Evolutionary conservation across 2,329 filamentous ascomycete genomes (phyloP).

Genomic region (Fusarium robinianum): DNA sequence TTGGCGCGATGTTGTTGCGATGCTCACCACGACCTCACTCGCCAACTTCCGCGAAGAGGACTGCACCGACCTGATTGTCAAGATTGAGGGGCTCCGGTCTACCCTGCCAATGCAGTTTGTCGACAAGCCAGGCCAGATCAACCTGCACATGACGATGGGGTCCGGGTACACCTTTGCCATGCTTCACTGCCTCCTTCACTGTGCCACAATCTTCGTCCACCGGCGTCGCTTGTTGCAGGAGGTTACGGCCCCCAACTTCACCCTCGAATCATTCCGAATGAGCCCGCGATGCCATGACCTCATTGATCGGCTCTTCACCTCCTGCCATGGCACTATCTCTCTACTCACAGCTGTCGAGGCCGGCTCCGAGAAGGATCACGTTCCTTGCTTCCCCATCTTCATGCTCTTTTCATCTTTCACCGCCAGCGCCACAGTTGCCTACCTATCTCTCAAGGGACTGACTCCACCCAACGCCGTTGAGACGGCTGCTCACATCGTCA

Average conservation of each 20-base stretch:
- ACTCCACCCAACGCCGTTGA: constrained; percentile 61
- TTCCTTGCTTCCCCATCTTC: constrained; percentile 65
- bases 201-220: constrained; percentile 64
- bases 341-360: constrained; percentile 60
- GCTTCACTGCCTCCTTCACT: constrained; percentile 65
- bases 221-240: constrained; percentile 62
- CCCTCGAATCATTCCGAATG: constrained; percentile 57
- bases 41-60: constrained; percentile 59
- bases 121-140: constrained; percentile 65
- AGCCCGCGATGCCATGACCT: constrained; percentile 56
- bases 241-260: constrained; percentile 58
- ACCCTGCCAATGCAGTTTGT: constrained; percentile 63
- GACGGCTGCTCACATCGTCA: constrained; percentile 60
- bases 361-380: constrained; percentile 60
- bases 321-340: constrained; percentile 62
- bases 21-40: constrained; percentile 60
- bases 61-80: constrained; percentile 55
- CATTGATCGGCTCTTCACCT: constrained; percentile 61
- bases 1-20: constrained; percentile 65
- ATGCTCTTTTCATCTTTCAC: constrained; percentile 68
- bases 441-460: constrained; percentile 64
- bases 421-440: constrained; percentile 63
- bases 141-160: constrained; percentile 66
- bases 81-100: constrained; percentile 59
- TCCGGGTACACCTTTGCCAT: constrained; percentile 66